Evolutionary conservation across 2,329 filamentous ascomycete genomes (phyloP), one percentile per base, ranked within the genome.

Genomic region (Aureobasidium sp.): DNA sequence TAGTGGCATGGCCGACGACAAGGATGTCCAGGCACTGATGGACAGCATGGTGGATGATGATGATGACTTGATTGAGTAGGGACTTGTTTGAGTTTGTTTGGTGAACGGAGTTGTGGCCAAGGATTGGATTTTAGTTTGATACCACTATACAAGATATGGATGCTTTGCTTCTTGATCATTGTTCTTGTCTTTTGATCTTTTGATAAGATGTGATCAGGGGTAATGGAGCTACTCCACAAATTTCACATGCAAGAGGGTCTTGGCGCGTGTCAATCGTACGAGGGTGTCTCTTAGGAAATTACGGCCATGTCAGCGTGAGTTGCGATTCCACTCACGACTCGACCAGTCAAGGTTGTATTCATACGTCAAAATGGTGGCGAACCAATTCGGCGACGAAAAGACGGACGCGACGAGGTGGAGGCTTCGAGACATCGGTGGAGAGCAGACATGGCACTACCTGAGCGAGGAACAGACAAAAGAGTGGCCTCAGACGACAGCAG

Each of bases 391-490:
- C 17, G 53, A 68, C 36, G 64, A 64, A 14, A 68, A 67, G 45
- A 97, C 91, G 5, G 93, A 99, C 75, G 84, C 84, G 67, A 83
- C 85, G 8, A 82, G 89, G 74, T 99, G 94, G 94, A 84, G 94
- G 65, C 77, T 97, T 72, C 83, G 85, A 64, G 88, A 95, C 70
- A 90, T 96, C 64, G 82, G 84, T 57, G 93, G 94, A 53, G 83
- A 89, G 61, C 91, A 97, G 69, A 96, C 90, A 56, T 99, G 94
- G 94, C 89, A 94, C 70, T 99, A 97, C 72, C 79, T 99, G 3
- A 84, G 84, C 11, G 87, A 94, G 60, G 81, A 90, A 63, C 86
- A 89, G 61, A 76, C 81, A 8, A 79, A 88, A 68, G 77, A 84
- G 62, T 97, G 93, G 92, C 91, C 93, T 5, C 92, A 97, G 76